These are phyloP conservation scores for Monilinia laxa DNA, from an alignment of 2,329 filamentous ascomycete species.

Conservation along the genomic window DNA sequence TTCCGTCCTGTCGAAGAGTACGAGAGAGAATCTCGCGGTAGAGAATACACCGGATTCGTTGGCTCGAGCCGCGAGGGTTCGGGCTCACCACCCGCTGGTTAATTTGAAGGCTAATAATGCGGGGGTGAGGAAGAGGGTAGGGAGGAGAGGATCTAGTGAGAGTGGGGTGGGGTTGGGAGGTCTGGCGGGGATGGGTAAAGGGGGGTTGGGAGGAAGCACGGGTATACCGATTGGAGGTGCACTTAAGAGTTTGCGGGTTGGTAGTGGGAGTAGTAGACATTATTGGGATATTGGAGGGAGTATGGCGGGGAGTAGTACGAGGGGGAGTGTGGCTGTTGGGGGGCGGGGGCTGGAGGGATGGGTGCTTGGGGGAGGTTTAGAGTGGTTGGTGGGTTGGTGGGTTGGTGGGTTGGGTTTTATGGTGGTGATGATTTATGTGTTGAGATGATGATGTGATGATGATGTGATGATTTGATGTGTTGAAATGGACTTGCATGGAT, in stretches of 20 bases:
- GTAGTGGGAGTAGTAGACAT: conserved; percentile 70
- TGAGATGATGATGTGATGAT: too few relatives aligned
- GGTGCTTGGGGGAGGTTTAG: conserved; percentile 10
- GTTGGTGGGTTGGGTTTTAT: too few relatives aligned
- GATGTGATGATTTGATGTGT: neutral
- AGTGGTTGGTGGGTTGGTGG: neutral
- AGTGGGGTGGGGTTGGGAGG: conserved; percentile 66
- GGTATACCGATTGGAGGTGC: conserved; percentile 4
- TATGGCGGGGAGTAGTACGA: conserved; percentile 64
- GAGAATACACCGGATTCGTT: conserved; percentile 62
- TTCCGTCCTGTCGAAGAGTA: conserved; percentile 28
- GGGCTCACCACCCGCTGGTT: conserved; percentile 85
- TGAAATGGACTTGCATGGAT: neutral
- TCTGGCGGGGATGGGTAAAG: conserved; percentile 58
- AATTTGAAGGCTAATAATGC: conserved; percentile 41
- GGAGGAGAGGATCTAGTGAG: conserved; percentile 74
- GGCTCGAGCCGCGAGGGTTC: conserved; percentile 77
- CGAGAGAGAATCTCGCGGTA: conserved; percentile 50
- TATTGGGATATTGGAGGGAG: conserved; percentile 81
- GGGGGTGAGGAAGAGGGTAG: conserved; percentile 49
- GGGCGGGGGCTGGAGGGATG: neutral
- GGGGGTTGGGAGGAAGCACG: neutral
- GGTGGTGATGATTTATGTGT: too few relatives aligned
- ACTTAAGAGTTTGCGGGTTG: conserved; percentile 23
- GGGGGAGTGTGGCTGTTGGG: conserved; percentile 46